A percentile compares a stretch with the other conserved stretches of the same genome.
Conservation (phyloP, 371 early-diverging fungal genomes). For the Circinella umbellata region DNA sequence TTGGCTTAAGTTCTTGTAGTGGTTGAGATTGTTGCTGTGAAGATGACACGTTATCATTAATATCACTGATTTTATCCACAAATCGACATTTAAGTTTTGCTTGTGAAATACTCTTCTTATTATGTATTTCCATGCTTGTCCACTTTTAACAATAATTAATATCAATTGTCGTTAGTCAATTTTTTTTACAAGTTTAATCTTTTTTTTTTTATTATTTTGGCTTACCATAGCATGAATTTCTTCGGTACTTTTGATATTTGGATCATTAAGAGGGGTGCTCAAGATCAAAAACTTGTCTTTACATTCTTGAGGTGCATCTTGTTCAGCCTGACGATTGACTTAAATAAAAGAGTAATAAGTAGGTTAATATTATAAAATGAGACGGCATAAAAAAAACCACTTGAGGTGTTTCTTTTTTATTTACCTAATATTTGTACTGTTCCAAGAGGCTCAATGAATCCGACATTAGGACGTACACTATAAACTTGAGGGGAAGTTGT, state of each 20-base stretch:
- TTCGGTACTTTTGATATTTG: constrained; percentile 74
- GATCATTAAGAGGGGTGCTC: constrained; percentile 16
- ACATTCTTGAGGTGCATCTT: constrained; percentile 72
- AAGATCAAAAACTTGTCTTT: constrained; percentile 87
- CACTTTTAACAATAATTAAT: neutral
- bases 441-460: constrained; percentile 55
- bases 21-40: too few species aligned
- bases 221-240: constrained; percentile 30
- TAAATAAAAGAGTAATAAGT: neutral
- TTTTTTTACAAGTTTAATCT: neutral
- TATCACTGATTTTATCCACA: neutral
- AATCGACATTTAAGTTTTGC: neutral
- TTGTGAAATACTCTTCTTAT: neutral
- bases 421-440: too few species aligned
- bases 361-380: too few species aligned
- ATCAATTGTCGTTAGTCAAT: neutral
- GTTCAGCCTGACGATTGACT: constrained; percentile 78
- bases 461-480: constrained; percentile 81
- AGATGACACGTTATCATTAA: too few species aligned
- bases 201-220: neutral
- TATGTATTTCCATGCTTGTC: neutral
- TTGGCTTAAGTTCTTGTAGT: too few species aligned
- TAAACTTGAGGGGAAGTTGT: constrained; percentile 88
- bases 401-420: too few species aligned
- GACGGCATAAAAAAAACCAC: too few species aligned